Percentiles rank a stretch among this genome's conserved stretches.
Conservation (phyloP, 1,284 basidiomycete species). For the Ganoderma lucidum region DNA sequence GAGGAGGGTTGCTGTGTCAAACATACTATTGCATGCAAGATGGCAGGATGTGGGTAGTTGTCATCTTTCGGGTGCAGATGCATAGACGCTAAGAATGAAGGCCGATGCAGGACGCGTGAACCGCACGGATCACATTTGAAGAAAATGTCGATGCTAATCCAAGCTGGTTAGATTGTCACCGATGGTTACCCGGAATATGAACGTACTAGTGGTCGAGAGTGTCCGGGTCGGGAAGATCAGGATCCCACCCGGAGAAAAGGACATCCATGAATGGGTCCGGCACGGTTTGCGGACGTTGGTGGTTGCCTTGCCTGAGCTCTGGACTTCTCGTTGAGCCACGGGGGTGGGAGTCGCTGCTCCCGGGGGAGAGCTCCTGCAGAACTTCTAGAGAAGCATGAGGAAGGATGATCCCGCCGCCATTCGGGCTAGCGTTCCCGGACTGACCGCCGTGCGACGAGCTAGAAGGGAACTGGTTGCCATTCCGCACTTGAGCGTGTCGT, state of each 20-base stretch:
- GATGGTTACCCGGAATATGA: neutral
- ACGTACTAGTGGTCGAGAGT: slow-evolving; percentile 78
- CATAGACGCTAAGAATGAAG: slow-evolving; percentile 82
- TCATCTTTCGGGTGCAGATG: slow-evolving; percentile 77
- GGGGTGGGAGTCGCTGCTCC: slow-evolving; percentile 51
- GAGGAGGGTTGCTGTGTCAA: slow-evolving; percentile 1
- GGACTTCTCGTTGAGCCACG: slow-evolving; percentile 61
- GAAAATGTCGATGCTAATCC: slow-evolving; percentile 80
- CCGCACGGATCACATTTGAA: slow-evolving; percentile 86
- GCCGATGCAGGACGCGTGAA: slow-evolving; percentile 77
- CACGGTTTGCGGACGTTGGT: slow-evolving; percentile 14
- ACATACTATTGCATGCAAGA: slow-evolving; percentile 81
- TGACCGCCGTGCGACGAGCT: slow-evolving; percentile 36
- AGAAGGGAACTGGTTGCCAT: slow-evolving; percentile 31
- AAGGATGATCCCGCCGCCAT: slow-evolving; percentile 47
- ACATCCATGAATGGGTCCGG: slow-evolving; percentile 64
- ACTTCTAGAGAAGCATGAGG: slow-evolving; percentile 57
- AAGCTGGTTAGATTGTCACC: slow-evolving; percentile 52
- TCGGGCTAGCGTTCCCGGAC: slow-evolving; percentile 38
- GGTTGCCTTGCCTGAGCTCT: slow-evolving; percentile 45
- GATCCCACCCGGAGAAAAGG: slow-evolving; percentile 81
- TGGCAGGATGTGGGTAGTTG: slow-evolving; percentile 81
- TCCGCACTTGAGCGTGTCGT: slow-evolving; percentile 37
- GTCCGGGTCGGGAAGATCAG: slow-evolving; percentile 77
- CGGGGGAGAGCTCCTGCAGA: slow-evolving; percentile 49